Conservation (phyloP, 2,329 filamentous ascomycete species). For the Colletotrichum sojae region DNA sequence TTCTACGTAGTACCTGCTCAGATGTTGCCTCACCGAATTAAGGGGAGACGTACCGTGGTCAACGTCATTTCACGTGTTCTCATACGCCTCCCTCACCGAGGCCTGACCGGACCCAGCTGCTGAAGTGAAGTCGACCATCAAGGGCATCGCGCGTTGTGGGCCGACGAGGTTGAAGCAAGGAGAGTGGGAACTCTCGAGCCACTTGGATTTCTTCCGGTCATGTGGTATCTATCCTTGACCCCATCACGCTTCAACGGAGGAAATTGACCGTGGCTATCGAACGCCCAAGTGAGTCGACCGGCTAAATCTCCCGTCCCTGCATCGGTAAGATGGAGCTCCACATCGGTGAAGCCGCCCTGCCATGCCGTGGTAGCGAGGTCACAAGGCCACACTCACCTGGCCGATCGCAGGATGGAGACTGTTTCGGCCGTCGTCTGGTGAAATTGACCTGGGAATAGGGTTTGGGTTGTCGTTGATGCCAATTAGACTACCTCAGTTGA, state of each 20-base stretch:
- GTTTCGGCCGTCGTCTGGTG: not conserved
- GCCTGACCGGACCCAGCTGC: slow-evolving; percentile 15
- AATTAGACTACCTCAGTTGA: too few species aligned
- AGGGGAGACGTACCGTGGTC: slow-evolving; percentile 16
- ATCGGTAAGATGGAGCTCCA: slow-evolving; percentile 11
- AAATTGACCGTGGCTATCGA: slow-evolving; percentile 1
- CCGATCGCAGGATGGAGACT: not conserved
- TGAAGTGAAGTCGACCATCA: not conserved
- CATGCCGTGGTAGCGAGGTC: not conserved
- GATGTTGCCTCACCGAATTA: slow-evolving; percentile 27
- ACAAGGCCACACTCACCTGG: not conserved
- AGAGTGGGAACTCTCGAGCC: not conserved
- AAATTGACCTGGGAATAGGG: too few species aligned
- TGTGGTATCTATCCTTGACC: not conserved
- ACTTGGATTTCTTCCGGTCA: not conserved
- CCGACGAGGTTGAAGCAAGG: too few species aligned
- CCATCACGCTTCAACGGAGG: not conserved
- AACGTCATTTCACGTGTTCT: slow-evolving; percentile 13
- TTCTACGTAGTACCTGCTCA: too few species aligned
- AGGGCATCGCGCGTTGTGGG: too few species aligned
- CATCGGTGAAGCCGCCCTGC: slow-evolving; percentile 15
- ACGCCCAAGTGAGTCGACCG: slow-evolving; percentile 5
- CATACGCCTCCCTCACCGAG: slow-evolving; percentile 24
- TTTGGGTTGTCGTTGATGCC: too few species aligned
- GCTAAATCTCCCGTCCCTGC: slow-evolving; percentile 23